phyloP scores from a whole-genome alignment of 2,329 filamentous ascomycete species.

The Diatrype stigma region DNA sequence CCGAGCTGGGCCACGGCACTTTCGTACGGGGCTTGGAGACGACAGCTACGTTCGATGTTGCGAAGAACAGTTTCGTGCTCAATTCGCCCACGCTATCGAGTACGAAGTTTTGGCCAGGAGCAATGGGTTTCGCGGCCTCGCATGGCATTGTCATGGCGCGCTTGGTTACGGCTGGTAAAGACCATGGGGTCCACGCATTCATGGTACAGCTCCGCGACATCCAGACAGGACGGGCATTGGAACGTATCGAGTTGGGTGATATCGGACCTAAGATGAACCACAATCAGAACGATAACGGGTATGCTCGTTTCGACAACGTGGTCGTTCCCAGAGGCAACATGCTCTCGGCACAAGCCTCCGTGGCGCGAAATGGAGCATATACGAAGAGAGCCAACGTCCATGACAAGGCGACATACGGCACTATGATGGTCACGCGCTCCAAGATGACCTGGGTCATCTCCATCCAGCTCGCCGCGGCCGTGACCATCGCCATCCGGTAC shows the following conservation, averaged over 20 bases:
- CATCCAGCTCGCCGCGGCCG: constrained; percentile 27
- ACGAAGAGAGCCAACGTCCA: constrained; percentile 17
- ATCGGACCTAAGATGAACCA: constrained; percentile 23
- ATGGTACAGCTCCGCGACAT: constrained; percentile 25
- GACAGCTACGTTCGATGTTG: constrained; percentile 25
- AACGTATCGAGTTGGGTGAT: constrained; percentile 25
- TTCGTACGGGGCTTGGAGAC: constrained; percentile 28
- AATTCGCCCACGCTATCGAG: constrained; percentile 23
- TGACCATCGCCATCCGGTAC: constrained; percentile 31
- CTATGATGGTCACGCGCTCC: constrained; percentile 28
- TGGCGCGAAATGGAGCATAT: constrained; percentile 27
- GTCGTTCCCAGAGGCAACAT: constrained; percentile 29
- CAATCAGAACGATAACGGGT: constrained; percentile 29
- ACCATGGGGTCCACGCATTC: constrained; percentile 27
- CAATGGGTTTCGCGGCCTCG: constrained; percentile 21
- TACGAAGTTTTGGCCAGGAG: constrained; percentile 29
- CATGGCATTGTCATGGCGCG: constrained; percentile 28
- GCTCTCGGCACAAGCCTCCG: constrained; percentile 23
- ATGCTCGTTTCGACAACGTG: constrained; percentile 27
- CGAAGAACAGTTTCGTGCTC: constrained; percentile 26
- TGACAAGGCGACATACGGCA: constrained; percentile 28
- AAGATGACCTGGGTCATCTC: constrained; percentile 23
- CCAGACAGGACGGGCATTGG: constrained; percentile 18
- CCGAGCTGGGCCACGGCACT: constrained; percentile 29
- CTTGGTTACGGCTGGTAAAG: constrained; percentile 21